These are phyloP conservation scores for Phytopythium chamaehyphon DNA, from an alignment of 352 stramenopile species.

Conservation along the genomic window DNA sequence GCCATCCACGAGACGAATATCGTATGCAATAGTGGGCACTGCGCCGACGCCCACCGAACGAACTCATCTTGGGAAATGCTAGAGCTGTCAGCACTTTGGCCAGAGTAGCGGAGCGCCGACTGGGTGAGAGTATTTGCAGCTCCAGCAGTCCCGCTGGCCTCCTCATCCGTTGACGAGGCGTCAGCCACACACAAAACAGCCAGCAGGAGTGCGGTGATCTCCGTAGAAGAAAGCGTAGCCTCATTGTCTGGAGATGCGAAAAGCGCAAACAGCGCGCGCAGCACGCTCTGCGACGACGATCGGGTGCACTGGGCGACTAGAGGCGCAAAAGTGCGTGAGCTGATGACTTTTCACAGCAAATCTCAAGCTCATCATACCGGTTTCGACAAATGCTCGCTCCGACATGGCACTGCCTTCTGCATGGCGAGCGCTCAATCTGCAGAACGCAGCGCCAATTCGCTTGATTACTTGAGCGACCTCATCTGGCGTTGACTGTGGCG, in stretches of 20 bases:
- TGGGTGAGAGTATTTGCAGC: slow-evolving; percentile 38
- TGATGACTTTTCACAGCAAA: too few species aligned
- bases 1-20: slow-evolving; percentile 75
- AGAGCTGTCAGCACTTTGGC: neutral
- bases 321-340: neutral
- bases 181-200: slow-evolving; percentile 54
- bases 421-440: slow-evolving; percentile 33
- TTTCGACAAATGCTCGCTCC: slow-evolving; percentile 56
- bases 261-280: slow-evolving; percentile 46
- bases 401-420: slow-evolving; percentile 15
- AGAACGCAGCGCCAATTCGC: slow-evolving; percentile 41
- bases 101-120: slow-evolving; percentile 27
- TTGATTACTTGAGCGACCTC: slow-evolving; percentile 21
- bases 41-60: slow-evolving; percentile 44
- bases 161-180: slow-evolving; percentile 15
- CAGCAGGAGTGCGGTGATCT: slow-evolving; percentile 43
- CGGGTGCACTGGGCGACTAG: slow-evolving; percentile 63
- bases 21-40: slow-evolving; percentile 75
- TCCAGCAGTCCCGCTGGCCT: slow-evolving; percentile 21
- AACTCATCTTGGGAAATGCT: slow-evolving; percentile 43
- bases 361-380: too few species aligned
- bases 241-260: slow-evolving; percentile 24
- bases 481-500: slow-evolving; percentile 17
- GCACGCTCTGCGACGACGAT: slow-evolving; percentile 56
- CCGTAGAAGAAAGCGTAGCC: slow-evolving; percentile 23